Percentiles rank a stretch among this genome's conserved stretches.
These are phyloP conservation scores for Aspergillus carbonarius DNA, from an alignment of 2,329 filamentous ascomycete genomes.

Conservation along the genomic window DNA sequence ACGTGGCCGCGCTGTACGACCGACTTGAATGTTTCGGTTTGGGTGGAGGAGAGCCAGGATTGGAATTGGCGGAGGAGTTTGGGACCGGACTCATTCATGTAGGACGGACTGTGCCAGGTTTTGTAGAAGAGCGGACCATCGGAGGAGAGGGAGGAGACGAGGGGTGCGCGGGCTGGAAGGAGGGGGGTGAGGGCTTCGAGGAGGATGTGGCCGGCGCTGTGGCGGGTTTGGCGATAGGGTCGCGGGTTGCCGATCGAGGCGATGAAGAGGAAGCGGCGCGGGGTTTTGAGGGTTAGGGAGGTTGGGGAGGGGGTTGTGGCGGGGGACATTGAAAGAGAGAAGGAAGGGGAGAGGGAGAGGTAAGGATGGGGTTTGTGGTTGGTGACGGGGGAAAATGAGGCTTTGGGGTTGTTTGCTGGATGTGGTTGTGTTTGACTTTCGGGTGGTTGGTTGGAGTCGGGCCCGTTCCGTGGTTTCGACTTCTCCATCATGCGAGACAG, in stretches of 20 bases:
- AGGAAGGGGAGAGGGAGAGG: background rate
- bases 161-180: slow-evolving; percentile 47
- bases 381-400: background rate
- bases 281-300: slow-evolving; percentile 13
- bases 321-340: background rate
- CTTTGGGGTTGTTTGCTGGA: background rate
- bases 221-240: slow-evolving; percentile 71
- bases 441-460: too few species aligned
- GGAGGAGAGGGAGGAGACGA: slow-evolving; percentile 40
- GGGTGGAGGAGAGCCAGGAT: slow-evolving; percentile 31
- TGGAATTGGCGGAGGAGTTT: slow-evolving; percentile 68
- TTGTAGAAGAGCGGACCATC: slow-evolving; percentile 49
- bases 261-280: slow-evolving; percentile 61
- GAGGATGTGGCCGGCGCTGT: slow-evolving; percentile 82
- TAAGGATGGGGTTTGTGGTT: background rate
- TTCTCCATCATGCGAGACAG: too few species aligned
- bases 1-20: slow-evolving; percentile 8
- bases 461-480: background rate
- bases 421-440: too few species aligned
- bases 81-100: slow-evolving; percentile 83
- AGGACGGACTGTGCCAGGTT: slow-evolving; percentile 66
- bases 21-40: slow-evolving; percentile 10
- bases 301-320: background rate
- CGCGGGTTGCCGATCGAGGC: slow-evolving; percentile 85
- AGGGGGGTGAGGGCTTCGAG: slow-evolving; percentile 60